Base-by-base conservation (phyloP, 768 basidiomycete genomes). In the Boletus reticuloceps region DNA sequence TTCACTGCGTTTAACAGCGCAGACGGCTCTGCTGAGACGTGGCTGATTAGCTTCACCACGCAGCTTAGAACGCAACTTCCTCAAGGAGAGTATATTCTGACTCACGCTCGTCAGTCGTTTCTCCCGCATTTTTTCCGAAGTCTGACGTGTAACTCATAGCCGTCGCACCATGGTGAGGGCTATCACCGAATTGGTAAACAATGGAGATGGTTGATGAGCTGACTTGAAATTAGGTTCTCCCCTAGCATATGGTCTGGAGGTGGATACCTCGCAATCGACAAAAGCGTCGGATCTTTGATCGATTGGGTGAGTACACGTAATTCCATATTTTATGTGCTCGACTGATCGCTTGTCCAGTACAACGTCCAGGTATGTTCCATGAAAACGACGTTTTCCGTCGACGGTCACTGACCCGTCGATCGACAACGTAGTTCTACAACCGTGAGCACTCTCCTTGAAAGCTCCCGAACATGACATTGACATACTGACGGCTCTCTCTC, bases 301-400 rank as follows among this genome's bases (percentile, higher is more conserved):
- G 78, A 80, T 52, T 79, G 77, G 77, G 75, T 77, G 36, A 55
- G 64, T 56, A 34, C 37, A 12, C 4, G 5, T 13, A 4, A 19
- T n/a, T 6, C 32, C 6, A 11, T 17, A 1, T 45, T 9, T 11
- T 10, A 1, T 20, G 13, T 13, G 1, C 17, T 20, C 22, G n/a
- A 12, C 44, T 52, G 53, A 65, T 53, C 13, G 1, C 11, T 10
- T 4, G 12, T 48, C 2, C 11, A 67, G 64, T 66, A 67, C 40
- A 79, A 79, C 50, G 61, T 79, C 40, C 77, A 78, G 64, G 73
- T 77, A 51, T 27, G 64, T 53, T 31, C 11, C n/a, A n/a, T n/a
- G n/a, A n/a, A n/a, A n/a, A n/a, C n/a, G 9, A n/a, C 11, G 29
- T 13, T 27, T 40, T 10, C 42, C 31, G 8, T n/a, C 7, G 22